phyloP scores from a whole-genome alignment of 306 rosid species.

The Castanea sativa region DNA sequence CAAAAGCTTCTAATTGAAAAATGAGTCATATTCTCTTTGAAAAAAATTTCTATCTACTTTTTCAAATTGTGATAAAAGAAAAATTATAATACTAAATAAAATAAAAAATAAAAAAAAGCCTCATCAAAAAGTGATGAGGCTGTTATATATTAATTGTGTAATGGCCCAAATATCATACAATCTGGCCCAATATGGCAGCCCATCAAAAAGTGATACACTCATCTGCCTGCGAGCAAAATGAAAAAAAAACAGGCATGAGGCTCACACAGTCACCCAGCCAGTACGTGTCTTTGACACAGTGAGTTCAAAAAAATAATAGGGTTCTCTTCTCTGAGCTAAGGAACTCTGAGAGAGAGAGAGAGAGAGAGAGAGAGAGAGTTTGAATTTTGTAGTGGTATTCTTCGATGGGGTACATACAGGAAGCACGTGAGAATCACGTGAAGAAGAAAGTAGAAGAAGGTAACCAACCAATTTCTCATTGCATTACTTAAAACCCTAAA shows the following conservation, averaged over 20 bases:
- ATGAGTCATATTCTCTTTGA: no score
- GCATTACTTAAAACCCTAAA: conserved; percentile 26
- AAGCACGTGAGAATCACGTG: conserved; percentile 92
- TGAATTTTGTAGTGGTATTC: not conserved
- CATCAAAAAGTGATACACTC: not conserved
- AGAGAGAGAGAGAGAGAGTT: no score
- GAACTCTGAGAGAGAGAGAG: no score
- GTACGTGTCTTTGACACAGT: not conserved
- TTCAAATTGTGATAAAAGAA: no score
- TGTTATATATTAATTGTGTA: no score
- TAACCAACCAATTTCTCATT: not conserved
- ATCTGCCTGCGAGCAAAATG: not conserved
- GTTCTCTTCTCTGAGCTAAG: not conserved
- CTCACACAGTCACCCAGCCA: not conserved
- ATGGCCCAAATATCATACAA: not conserved
- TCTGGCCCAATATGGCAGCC: not conserved
- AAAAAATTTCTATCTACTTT: no score
- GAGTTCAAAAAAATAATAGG: not conserved
- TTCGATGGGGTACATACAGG: conserved; percentile 71
- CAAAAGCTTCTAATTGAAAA: no score
- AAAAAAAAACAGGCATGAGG: not conserved
- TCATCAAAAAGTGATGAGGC: no score
- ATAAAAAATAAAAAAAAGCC: no score
- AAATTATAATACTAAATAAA: no score
- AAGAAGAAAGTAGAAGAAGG: conserved; percentile 99